These are phyloP conservation scores for Trichoderma citrinoviride DNA, from an alignment of 2,329 filamentous ascomycete species.

Conservation along the genomic window DNA sequence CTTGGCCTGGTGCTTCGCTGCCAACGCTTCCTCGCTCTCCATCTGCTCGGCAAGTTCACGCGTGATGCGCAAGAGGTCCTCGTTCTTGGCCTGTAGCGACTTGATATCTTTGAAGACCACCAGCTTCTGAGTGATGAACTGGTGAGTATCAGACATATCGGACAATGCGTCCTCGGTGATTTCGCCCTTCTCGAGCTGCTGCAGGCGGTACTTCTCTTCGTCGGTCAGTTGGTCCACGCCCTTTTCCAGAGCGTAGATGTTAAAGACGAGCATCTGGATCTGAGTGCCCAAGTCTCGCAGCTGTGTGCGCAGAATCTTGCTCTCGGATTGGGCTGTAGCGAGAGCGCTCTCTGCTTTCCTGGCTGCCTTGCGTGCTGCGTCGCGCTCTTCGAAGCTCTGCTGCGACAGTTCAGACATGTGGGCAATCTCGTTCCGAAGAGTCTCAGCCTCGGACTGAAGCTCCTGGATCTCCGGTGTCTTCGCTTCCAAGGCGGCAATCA, in stretches of 20 bases:
- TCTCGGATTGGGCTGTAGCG: slow-evolving; percentile 62
- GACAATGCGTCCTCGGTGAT: slow-evolving; percentile 67
- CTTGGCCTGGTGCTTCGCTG: slow-evolving; percentile 60
- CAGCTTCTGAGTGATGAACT: slow-evolving; percentile 85
- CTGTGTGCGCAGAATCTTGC: slow-evolving; percentile 78
- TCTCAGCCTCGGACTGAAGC: slow-evolving; percentile 74
- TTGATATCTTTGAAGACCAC: slow-evolving; percentile 83
- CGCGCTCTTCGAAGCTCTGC: slow-evolving; percentile 75
- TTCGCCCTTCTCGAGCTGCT: slow-evolving; percentile 74
- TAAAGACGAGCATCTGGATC: slow-evolving; percentile 85
- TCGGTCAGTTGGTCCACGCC: slow-evolving; percentile 68
- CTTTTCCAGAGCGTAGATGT: slow-evolving; percentile 77
- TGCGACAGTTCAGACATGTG: slow-evolving; percentile 85
- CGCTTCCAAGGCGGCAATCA: slow-evolving; percentile 79
- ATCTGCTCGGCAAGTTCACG: slow-evolving; percentile 83
- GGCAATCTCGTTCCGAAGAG: slow-evolving; percentile 74
- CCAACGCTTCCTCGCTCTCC: slow-evolving; percentile 83
- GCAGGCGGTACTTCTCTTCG: slow-evolving; percentile 71
- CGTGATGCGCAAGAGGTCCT: slow-evolving; percentile 76
- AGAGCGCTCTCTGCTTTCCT: slow-evolving; percentile 76
- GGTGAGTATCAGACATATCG: slow-evolving; percentile 79
- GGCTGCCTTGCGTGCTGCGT: slow-evolving; percentile 72
- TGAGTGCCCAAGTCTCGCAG: slow-evolving; percentile 86
- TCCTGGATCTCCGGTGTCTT: slow-evolving; percentile 88
- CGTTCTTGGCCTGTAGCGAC: slow-evolving; percentile 84